Evolutionary conservation across 2,329 filamentous ascomycete species (phyloP).

Genomic region (Xylaria sp.): DNA sequence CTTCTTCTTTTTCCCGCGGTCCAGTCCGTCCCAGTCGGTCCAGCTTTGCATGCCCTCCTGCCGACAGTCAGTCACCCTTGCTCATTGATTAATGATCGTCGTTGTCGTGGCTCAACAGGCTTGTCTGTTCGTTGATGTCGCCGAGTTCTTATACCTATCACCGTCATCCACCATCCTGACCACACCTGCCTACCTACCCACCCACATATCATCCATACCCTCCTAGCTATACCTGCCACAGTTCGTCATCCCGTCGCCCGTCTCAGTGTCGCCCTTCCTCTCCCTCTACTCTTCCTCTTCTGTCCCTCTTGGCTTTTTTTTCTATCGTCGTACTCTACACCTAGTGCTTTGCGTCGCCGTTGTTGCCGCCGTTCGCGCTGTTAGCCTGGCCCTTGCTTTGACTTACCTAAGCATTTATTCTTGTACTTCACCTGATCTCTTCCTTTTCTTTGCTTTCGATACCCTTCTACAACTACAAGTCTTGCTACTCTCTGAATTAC

Average conservation of each 20-base stretch:
- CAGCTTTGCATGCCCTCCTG: too few relatives aligned
- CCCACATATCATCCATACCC: too few relatives aligned
- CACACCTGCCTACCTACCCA: too few relatives aligned
- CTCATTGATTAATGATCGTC: too few relatives aligned
- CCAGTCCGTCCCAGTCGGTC: background rate
- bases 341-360: background rate
- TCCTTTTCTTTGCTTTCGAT: background rate
- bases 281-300: background rate
- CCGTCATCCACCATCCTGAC: background rate
- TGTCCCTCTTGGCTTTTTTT: background rate
- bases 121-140: constrained; percentile 6
- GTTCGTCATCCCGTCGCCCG: background rate
- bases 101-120: background rate
- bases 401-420: background rate
- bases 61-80: too few relatives aligned
- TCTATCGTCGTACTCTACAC: constrained; percentile 2
- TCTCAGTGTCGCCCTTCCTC: background rate
- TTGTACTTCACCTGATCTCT: background rate
- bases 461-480: background rate
- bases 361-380: constrained; percentile 4
- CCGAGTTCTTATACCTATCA: constrained; percentile 9
- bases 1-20: background rate
- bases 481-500: background rate
- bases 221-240: background rate
- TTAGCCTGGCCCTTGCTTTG: constrained; percentile 6